phyloP scores from a whole-genome alignment of 176 grass and related monocot genomes.

The Oryza australiensis region DNA sequence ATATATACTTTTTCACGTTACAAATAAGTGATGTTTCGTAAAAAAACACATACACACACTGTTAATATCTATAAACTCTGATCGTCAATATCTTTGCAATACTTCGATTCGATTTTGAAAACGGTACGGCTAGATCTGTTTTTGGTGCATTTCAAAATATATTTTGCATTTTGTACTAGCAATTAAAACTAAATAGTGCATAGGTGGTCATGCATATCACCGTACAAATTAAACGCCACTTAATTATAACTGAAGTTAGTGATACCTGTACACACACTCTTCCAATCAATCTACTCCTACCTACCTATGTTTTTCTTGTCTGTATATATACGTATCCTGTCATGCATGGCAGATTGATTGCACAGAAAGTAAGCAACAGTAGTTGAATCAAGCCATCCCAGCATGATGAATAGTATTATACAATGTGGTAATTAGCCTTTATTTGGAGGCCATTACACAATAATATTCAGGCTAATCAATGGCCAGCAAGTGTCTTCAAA shows the following conservation, averaged over 20 bases:
- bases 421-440: background rate
- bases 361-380: background rate
- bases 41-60: too few relatives aligned
- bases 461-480: background rate
- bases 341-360: background rate
- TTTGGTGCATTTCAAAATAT: too few relatives aligned
- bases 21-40: too few relatives aligned
- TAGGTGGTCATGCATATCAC: background rate
- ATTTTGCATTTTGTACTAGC: too few relatives aligned
- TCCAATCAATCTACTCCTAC: background rate
- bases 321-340: background rate
- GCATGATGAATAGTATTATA: background rate
- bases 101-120: background rate
- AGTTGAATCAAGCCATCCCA: background rate
- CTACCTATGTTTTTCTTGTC: background rate
- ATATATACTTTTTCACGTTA: too few relatives aligned
- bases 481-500: background rate
- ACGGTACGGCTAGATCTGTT: background rate
- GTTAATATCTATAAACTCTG: too few relatives aligned
- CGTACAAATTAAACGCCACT: background rate
- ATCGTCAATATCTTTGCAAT: too few relatives aligned
- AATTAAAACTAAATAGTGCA: too few relatives aligned
- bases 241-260: background rate
- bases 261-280: background rate
- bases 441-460: background rate